Conservation (phyloP, 345 rosid genomes). For the Hibiscus syriacus region DNA sequence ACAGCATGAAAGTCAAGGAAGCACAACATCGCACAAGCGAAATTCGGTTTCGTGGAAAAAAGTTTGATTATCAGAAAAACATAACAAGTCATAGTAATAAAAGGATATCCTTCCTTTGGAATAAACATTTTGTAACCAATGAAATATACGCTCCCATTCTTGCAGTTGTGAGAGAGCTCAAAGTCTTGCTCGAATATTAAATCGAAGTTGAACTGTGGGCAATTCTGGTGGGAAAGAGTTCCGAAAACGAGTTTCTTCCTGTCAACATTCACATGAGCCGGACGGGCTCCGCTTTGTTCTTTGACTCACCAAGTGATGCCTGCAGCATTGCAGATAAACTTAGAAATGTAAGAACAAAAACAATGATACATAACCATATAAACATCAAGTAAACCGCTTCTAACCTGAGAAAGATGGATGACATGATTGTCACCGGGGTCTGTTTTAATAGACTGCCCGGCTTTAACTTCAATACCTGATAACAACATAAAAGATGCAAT, state of each 20-base stretch:
- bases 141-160: conserved; percentile 48
- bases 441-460: conserved; percentile 39
- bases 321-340: neutral
- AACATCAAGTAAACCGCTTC: neutral
- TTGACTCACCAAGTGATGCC: conserved; percentile 59
- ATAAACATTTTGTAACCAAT: conserved; percentile 42
- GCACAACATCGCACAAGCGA: neutral
- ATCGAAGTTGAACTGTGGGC: conserved; percentile 54
- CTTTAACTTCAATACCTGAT: conserved; percentile 65
- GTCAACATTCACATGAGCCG: conserved; percentile 31
- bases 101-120: conserved; percentile 33
- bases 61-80: neutral
- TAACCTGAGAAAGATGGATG: conserved; percentile 55
- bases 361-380: neutral
- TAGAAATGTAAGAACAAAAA: neutral
- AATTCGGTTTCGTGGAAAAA: neutral
- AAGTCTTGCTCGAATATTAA: conserved; percentile 63
- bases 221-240: conserved; percentile 39
- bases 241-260: conserved; percentile 48
- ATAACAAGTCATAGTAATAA: neutral
- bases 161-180: conserved; percentile 74
- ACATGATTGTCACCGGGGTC: conserved; percentile 17
- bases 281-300: conserved; percentile 33
- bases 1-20: conserved; percentile 23
- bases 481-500: neutral